Conservation (phyloP, 441 rosid genomes). For the Adansonia rubrostipa region DNA sequence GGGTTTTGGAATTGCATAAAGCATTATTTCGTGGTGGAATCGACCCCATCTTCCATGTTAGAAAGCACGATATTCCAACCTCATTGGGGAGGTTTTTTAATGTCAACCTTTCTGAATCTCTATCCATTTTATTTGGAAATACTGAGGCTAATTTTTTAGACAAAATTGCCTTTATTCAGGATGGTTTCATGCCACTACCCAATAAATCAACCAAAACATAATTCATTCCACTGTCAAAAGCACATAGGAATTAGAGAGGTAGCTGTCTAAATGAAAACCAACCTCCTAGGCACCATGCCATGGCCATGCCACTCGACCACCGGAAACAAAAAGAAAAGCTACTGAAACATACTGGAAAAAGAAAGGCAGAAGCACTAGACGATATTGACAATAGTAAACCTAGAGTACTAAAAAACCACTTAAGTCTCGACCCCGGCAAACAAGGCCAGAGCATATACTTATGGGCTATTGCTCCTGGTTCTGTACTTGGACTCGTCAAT, state of each 20-base stretch:
- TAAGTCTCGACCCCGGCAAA: background rate
- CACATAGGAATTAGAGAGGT: background rate
- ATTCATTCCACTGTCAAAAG: too few relatives aligned
- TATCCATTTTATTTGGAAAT: too few relatives aligned
- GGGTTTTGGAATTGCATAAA: background rate
- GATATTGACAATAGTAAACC: background rate
- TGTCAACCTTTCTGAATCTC: too few relatives aligned
- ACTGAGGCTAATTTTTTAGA: too few relatives aligned
- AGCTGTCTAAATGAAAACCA: too few relatives aligned
- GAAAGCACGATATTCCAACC: background rate
- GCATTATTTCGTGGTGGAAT: background rate
- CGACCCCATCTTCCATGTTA: background rate
- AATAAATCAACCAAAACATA: too few relatives aligned
- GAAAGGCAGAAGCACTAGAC: background rate
- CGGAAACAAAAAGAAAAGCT: background rate
- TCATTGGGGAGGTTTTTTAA: too few relatives aligned
- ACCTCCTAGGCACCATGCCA: too few relatives aligned
- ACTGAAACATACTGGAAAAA: background rate
- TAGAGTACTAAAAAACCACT: background rate
- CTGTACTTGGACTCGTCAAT: conserved; percentile 54
- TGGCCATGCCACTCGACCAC: background rate
- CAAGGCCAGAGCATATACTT: background rate
- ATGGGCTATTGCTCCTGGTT: background rate
- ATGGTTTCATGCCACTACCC: too few relatives aligned
- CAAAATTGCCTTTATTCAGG: too few relatives aligned